Conservation (phyloP, 768 basidiomycete genomes). For the Mycena albidolilacea region DNA sequence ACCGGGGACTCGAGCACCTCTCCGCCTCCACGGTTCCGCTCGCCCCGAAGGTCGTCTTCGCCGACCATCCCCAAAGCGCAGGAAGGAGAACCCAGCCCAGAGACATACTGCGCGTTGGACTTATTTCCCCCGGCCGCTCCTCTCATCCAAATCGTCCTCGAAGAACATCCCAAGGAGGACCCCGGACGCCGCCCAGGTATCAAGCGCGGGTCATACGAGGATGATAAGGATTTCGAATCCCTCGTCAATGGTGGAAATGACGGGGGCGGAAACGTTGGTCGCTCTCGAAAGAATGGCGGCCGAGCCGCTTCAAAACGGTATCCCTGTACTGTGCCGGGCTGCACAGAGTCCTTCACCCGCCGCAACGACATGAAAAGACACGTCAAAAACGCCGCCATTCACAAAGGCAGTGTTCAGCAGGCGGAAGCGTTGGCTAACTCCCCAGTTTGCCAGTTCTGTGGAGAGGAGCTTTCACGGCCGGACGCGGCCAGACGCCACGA, state of each 20-base stretch:
- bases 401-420: slow-evolving; percentile 33
- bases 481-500: slow-evolving; percentile 34
- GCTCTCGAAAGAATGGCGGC: slow-evolving; percentile 10
- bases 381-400: slow-evolving; percentile 43
- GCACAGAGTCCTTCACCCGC: slow-evolving; percentile 46
- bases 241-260: slow-evolving; percentile 16
- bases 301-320: slow-evolving; percentile 15
- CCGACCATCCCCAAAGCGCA: background rate
- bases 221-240: slow-evolving; percentile 27
- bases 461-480: slow-evolving; percentile 23
- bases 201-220: slow-evolving; percentile 23
- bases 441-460: slow-evolving; percentile 37
- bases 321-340: slow-evolving; percentile 43
- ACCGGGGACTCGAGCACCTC: slow-evolving; percentile 7
- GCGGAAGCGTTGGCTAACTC: slow-evolving; percentile 31
- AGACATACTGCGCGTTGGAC: background rate
- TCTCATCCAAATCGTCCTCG: slow-evolving; percentile 24
- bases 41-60: slow-evolving; percentile 15
- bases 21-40: slow-evolving; percentile 10
- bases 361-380: slow-evolving; percentile 44
- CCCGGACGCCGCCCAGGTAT: background rate
- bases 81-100: background rate
- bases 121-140: background rate
- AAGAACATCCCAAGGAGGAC: slow-evolving; percentile 16
- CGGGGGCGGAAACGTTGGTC: background rate